Base-by-base conservation (phyloP, 176 grass and related monocot species). In the Triticum timopheevii region DNA sequence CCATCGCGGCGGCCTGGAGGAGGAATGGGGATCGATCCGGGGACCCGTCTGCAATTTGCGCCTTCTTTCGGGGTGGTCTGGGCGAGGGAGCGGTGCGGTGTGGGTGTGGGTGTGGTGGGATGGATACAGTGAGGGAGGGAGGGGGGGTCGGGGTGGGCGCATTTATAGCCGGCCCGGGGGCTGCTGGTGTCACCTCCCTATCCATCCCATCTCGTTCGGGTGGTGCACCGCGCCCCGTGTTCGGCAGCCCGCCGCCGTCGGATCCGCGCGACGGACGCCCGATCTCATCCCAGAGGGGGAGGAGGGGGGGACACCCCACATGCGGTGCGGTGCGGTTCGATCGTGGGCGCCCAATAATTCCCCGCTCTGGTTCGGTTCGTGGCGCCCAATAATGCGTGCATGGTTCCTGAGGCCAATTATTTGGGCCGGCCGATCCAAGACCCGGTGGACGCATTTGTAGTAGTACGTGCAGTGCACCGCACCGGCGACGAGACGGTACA, bases 321-420 rank as follows among this genome's bases (percentile, higher is more conserved):
- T 86, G 89, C n/a, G 56, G 0, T 86, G 89, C n/a, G 56, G 0
- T 74, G 84, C 71, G 40, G 40, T 74, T 74, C 71, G 16, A 50
- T 83, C 84, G 73, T 73, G 80, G 84, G 66, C 6, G 65, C 25
- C 80, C 84, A 90, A 87, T 90, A 73, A 90, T 90, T 82, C 10
- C 49, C 38, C 74, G 0, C 13, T 50, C 13, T 50, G 54, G 38
- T 88, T 64, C 33, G 65, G 52, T 66, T 6, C 47, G 71, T 77
- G 69, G 35, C 71, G 79, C 2, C 80, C 79, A 90, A 90, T 90
- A 86, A 90, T 86, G 39, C 0, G 19, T 10, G 83, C 72, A 8
- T 30, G 79, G 88, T 28, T 78, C 12, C 73, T 31, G 83, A 12
- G 19, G 13, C 80, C 38, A 78, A 79, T 86, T 82, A 82, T 82